Evolutionary conservation across 1,284 basidiomycete species (phyloP), one percentile per base, ranked within the genome.

Genomic region (Pulchroboletus neoregius): DNA sequence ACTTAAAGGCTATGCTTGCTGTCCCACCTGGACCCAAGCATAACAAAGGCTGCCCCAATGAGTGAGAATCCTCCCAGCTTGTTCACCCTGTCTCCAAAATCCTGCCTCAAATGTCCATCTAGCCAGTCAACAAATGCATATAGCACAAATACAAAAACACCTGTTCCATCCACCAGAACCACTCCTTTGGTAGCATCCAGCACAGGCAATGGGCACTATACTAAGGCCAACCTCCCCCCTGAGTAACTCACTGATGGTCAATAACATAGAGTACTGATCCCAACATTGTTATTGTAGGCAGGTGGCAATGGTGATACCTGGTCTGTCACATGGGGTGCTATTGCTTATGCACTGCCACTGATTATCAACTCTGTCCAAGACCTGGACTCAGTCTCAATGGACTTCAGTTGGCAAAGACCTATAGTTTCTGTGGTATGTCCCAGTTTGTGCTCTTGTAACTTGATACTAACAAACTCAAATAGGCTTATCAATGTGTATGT

Each of bases 251-350:
- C 13, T 2, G 6, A 43, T 1, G 18, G 23, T 22, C 37, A 5
- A n/a, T 46, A 39, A 39, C 27, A 43, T 11, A 36, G 4, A 9
- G 16, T 32, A 6, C 16, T 46, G 1, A 46, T 46, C 1, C 45
- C 16, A 2, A 43, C 28, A 0, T 37, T 46, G 15, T 20, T 46
- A 5, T 23, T 46, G 6, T 43, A 28, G 45, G 45, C 34, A 26
- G 45, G 40, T n/a, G 34, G 45, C 4, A 46, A 43, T 5, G 28
- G 43, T 20, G 34, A 46, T 37, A 23, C 37, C 12, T 46, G 39
- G 28, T 18, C 22, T 3, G 23, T 46, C 8, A 30, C 7, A 16
- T 5, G 15, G 0, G 5, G 5, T 4, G 20, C 45, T 2, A 6
- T 35, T 2, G 5, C 24, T 4, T 46, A 46, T 35, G 32, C 32